These are phyloP conservation scores for Aspergillus glaucus DNA, from an alignment of 2,329 filamentous ascomycete genomes.

Conservation along the genomic window DNA sequence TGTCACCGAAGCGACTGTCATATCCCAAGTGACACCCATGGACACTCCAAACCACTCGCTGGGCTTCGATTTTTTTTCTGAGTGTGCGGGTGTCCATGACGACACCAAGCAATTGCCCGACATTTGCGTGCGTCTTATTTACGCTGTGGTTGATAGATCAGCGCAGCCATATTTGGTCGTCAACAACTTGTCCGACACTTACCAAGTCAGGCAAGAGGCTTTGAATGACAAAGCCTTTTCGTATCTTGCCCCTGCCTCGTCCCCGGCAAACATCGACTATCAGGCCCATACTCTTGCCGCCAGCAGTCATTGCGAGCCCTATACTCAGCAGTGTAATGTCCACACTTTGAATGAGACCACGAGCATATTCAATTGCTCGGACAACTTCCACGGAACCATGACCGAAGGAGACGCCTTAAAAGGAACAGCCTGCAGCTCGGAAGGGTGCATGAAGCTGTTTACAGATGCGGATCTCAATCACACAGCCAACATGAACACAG, in stretches of 20 bases:
- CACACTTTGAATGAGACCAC: background rate
- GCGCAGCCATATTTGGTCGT: background rate
- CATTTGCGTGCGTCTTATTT: background rate
- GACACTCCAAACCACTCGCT: background rate
- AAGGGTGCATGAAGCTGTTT: background rate
- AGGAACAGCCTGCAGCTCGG: background rate
- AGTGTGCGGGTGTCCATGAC: background rate
- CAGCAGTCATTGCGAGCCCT: background rate
- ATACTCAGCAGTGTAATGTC: background rate
- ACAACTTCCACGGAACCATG: background rate
- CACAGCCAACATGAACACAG: background rate
- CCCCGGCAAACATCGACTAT: background rate
- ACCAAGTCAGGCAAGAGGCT: background rate
- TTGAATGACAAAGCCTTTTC: background rate
- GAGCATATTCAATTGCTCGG: background rate
- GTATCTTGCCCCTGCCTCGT: background rate
- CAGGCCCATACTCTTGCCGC: background rate
- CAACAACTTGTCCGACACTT: background rate
- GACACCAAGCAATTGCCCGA: background rate
- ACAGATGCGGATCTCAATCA: background rate
- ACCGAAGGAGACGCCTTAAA: background rate
- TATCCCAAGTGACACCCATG: background rate
- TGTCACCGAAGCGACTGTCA: background rate
- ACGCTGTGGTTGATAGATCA: background rate
- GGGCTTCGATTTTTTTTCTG: background rate